Percentiles rank a stretch among this genome's conserved stretches.
These are phyloP conservation scores for Hypoxylon sp. DNA, from an alignment of 2,329 filamentous ascomycete species.

Conservation along the genomic window DNA sequence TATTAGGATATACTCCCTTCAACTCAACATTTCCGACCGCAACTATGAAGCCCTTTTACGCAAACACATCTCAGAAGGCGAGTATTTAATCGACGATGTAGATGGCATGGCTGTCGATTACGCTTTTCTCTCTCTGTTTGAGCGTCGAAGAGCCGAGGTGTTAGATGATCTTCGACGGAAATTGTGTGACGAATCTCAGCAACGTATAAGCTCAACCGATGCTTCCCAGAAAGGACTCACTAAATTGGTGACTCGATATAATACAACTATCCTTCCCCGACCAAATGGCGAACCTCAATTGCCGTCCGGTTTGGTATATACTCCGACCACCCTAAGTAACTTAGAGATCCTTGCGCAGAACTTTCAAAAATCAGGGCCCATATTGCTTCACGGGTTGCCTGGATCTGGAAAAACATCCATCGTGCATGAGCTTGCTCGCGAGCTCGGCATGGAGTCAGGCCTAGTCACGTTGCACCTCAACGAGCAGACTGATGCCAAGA, in stretches of 20 bases:
- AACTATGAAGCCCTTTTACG: slow-evolving; percentile 79
- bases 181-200: slow-evolving; percentile 47
- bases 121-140: slow-evolving; percentile 73
- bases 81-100: slow-evolving; percentile 74
- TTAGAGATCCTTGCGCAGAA: slow-evolving; percentile 75
- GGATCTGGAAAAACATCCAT: slow-evolving; percentile 93
- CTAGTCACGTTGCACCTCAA: slow-evolving; percentile 97
- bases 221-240: slow-evolving; percentile 61
- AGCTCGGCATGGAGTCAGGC: slow-evolving; percentile 79
- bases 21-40: slow-evolving; percentile 82
- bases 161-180: slow-evolving; percentile 58
- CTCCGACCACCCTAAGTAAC: slow-evolving; percentile 78
- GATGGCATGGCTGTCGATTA: slow-evolving; percentile 84
- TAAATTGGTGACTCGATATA: slow-evolving; percentile 72
- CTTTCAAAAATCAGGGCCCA: slow-evolving; percentile 75
- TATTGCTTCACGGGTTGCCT: slow-evolving; percentile 84
- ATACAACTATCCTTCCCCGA: slow-evolving; percentile 74
- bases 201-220: slow-evolving; percentile 40
- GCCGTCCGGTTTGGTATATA: slow-evolving; percentile 71
- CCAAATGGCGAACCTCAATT: slow-evolving; percentile 62
- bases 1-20: slow-evolving; percentile 81
- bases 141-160: slow-evolving; percentile 65
- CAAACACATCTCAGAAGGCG: slow-evolving; percentile 70
- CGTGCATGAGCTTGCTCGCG: slow-evolving; percentile 82
- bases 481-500: slow-evolving; percentile 97